Evolutionary conservation across 2,329 filamentous ascomycete species (phyloP), one percentile per base, ranked within the genome.

Genomic region (Botrytis deweyae): DNA sequence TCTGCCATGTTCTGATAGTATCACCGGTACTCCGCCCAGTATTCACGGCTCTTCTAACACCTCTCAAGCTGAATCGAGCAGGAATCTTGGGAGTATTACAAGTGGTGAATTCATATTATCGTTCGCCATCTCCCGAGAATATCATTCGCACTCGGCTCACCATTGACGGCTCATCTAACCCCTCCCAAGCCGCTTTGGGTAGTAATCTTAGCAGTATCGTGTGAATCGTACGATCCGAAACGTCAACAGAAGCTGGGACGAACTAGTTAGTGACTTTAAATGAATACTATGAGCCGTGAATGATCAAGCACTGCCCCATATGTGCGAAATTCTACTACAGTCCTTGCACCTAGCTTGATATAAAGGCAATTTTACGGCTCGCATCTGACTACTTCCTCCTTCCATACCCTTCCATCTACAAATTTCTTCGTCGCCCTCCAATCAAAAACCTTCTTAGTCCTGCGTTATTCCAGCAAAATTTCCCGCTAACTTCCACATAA

Each of bases 171-270:
- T 68, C 16, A 40, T 33, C 49, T 68, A 14, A 42, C 36, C 16
- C 25, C 25, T 58, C 49, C 18, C n/a, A 42, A 42, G 49, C 66
- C 49, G n/a, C 33, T 33, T 58, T 10, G 22, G 33, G 66, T 42
- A 68, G 38, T 68, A 42, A 68, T 68, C 49, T 58, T 25, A 68
- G 49, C 36, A 58, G 49, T 58, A 33, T 68, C 49, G 14, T 68
- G 55, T 18, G 66, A 68, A 33, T 68, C 66, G 22, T 68, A 68
- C 52, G n/a, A 68, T 42, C 18, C 4, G 9, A 68, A n/a, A 16
- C 49, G 6, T 44, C 4, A 42, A 42, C 36, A 42, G 55, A 46
- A 22, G 66, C 40, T 68, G 25, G 66, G 66, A 68, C 12, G 66
- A 12, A 68, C 36, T 44, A 58, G 36, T 29, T 10, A 33, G 42